Percentiles rank a stretch among this genome's conserved stretches.
These are phyloP conservation scores for Leucocoprinus gongylophorus DNA, from an alignment of 1,284 basidiomycete genomes.

Conservation along the genomic window DNA sequence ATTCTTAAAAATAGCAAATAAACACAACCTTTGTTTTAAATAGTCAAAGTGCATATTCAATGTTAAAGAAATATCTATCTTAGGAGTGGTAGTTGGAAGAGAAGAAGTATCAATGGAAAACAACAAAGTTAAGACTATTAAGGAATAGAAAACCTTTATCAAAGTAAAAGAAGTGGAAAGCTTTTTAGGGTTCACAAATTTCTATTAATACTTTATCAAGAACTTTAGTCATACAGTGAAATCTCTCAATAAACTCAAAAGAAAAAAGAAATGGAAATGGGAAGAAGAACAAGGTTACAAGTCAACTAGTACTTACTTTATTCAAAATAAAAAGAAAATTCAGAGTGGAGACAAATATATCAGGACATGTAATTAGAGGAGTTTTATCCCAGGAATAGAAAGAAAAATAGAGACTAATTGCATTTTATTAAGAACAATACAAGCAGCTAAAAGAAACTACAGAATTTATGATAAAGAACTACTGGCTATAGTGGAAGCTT, in stretches of 20 bases:
- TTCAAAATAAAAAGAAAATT: no score
- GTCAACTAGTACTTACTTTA: no score
- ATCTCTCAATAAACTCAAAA: background rate
- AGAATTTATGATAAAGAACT: no score
- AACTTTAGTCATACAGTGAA: no score
- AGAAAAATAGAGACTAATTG: no score
- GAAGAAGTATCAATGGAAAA: conserved; percentile 16
- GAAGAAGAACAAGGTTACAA: background rate
- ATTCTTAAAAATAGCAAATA: background rate
- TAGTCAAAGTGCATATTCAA: conserved; percentile 9
- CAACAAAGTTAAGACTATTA: conserved; percentile 17
- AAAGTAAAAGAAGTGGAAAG: conserved; percentile 14
- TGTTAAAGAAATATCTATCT: conserved; percentile 2
- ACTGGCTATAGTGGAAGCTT: no score
- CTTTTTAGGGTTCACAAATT: conserved; percentile 10
- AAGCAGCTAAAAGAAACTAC: no score
- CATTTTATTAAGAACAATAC: no score
- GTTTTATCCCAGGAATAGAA: no score
- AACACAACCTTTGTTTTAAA: conserved; percentile 1
- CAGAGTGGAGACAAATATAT: no score
- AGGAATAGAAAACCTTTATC: conserved; percentile 8
- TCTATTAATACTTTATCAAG: no score
- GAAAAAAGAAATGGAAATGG: background rate
- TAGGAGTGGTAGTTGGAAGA: conserved; percentile 4
- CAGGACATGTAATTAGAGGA: no score